Percentiles rank a stretch among this genome's conserved stretches.
phyloP scores from a whole-genome alignment of 148 eudicot species.

The Cornus kousa region DNA sequence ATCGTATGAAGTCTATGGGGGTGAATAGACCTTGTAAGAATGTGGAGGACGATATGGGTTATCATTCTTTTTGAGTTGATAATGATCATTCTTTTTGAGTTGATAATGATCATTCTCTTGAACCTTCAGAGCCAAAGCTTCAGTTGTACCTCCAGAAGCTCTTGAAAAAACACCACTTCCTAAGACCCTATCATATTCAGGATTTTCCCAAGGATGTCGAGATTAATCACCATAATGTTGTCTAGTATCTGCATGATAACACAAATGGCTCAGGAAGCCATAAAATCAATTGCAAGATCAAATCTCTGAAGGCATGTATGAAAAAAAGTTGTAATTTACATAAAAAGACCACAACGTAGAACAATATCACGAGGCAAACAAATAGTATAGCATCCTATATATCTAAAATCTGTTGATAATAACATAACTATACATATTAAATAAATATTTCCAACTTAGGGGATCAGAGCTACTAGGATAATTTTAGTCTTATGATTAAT shows the following conservation, averaged over 20 bases:
- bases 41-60: conserved; percentile 8
- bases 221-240: neutral
- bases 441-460: neutral
- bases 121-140: neutral
- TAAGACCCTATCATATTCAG: neutral
- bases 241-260: conserved; percentile 1
- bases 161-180: neutral
- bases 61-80: conserved; percentile 6
- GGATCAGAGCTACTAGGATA: neutral
- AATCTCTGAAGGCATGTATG: neutral
- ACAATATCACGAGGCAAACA: neutral
- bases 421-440: neutral
- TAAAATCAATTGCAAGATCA: neutral
- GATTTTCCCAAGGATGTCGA: neutral
- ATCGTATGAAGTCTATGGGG: neutral
- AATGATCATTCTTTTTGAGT: too few species aligned
- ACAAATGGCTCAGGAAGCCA: neutral
- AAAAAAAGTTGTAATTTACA: neutral
- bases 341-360: neutral
- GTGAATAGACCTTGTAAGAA: conserved; percentile 6
- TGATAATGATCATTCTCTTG: neutral
- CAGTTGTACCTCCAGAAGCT: neutral
- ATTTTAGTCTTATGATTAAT: neutral
- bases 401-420: neutral
- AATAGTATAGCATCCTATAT: neutral